Evolutionary conservation across 2,329 filamentous ascomycete genomes (phyloP), one percentile per base, ranked within the genome.

Genomic region (Pseudopyrenochaeta lycopersici): DNA sequence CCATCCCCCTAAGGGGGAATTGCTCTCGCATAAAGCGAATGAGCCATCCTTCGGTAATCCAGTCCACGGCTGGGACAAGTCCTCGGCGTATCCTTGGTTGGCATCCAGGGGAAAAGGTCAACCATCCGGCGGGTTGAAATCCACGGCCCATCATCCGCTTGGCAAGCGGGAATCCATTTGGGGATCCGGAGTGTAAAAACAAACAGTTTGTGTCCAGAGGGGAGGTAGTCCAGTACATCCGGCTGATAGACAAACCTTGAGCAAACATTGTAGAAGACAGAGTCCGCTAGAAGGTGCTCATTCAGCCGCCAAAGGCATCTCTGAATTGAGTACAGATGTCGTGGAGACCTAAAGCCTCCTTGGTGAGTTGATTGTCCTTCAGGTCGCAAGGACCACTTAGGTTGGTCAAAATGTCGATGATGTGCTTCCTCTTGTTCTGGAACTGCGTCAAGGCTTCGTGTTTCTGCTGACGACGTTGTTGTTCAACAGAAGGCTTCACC

Each of bases 371-470:
- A 46, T 73, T 68, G 40, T 73, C 67, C 5, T 60, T 56, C 23
- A 75, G 54, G 36, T 77, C 74, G 50, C 66, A 69, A n/a, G 73
- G 74, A 27, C 66, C 67, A 47, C 56, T 61, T 23, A 77, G 57
- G 40, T 62, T 70, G 46, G 49, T 62, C 35, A 77, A 47, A 18
- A 69, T 67, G 50, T 71, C 63, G 45, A 74, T 68, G 46, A 77
- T 67, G 41, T 63, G 61, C 49, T 73, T 68, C 64, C 73, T 74
- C 64, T 71, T 71, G 62, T 54, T 68, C 12, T 62, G 40, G 51
- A 75, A 77, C 27, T 68, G 58, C 38, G 70, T 58, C 10, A 76
- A 56, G 14, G 62, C 63, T 9, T 68, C 63, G 14, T 69, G 70
- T n/a, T 62, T 63, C 43, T 71, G 69, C 52, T 72, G 64, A 27